A percentile compares a stretch with the other conserved stretches of the same genome.
phyloP scores from a whole-genome alignment of 345 rosid genomes.

The Pugionium dolabratum region DNA sequence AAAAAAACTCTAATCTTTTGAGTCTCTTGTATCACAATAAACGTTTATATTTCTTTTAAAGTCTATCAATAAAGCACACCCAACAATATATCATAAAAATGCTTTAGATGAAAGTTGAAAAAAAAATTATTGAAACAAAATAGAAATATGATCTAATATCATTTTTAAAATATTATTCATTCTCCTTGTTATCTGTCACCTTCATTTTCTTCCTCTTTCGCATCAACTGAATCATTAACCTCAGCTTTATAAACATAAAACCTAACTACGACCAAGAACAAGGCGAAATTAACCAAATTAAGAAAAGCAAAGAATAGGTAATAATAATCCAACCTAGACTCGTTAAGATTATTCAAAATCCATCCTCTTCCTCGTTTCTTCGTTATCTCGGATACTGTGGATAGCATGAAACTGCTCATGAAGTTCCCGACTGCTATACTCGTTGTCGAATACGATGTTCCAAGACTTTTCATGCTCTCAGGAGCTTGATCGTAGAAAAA shows the following conservation, averaged over 20 bases:
- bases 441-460: constrained; percentile 65
- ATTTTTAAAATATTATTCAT: background rate
- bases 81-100: too few species aligned
- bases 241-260: constrained; percentile 61
- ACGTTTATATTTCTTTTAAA: too few species aligned
- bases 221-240: constrained; percentile 52
- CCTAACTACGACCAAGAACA: constrained; percentile 56
- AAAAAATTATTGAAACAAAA: too few species aligned
- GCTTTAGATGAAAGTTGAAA: too few species aligned
- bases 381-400: constrained; percentile 49
- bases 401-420: constrained; percentile 64
- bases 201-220: constrained; percentile 57
- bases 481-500: constrained; percentile 94
- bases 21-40: too few species aligned
- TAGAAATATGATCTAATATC: background rate
- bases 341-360: constrained; percentile 70
- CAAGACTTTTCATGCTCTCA: constrained; percentile 74
- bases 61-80: too few species aligned
- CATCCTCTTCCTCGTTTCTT: constrained; percentile 54
- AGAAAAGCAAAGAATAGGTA: constrained; percentile 60
- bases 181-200: constrained; percentile 30
- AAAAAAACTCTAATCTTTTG: too few species aligned
- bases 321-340: constrained; percentile 66
- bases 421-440: constrained; percentile 67
- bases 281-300: constrained; percentile 53